Conservation (phyloP, 441 rosid genomes). For the Corymbia calophylla region DNA sequence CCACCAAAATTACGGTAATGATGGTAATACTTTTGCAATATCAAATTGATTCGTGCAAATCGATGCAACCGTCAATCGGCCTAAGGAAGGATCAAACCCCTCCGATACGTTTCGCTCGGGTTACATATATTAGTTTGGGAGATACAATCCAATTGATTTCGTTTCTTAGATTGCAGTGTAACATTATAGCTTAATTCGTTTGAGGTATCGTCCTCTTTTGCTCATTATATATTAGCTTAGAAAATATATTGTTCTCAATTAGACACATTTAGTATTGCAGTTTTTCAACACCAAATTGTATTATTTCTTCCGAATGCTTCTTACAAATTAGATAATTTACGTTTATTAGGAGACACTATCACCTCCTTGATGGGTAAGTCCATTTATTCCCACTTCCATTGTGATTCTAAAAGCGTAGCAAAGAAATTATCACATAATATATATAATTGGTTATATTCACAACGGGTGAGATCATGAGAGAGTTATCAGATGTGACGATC, state of each 20-base stretch:
- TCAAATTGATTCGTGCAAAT: not conserved
- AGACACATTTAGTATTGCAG: too few relatives aligned
- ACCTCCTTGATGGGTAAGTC: too few relatives aligned
- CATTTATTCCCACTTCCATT: too few relatives aligned
- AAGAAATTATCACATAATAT: too few relatives aligned
- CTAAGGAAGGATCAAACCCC: not conserved
- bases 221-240: too few relatives aligned
- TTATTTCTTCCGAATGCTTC: too few relatives aligned
- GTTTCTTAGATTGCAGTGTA: accelerated
- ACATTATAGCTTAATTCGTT: accelerated
- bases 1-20: not conserved
- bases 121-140: not conserved
- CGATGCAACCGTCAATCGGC: not conserved
- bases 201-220: accelerated
- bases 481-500: too few relatives aligned
- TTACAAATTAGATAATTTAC: too few relatives aligned
- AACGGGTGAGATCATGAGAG: not conserved
- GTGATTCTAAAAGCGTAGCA: too few relatives aligned
- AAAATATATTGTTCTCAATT: too few relatives aligned
- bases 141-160: accelerated
- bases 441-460: not conserved
- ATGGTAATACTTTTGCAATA: not conserved
- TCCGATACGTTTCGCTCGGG: not conserved
- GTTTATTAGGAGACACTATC: too few relatives aligned
- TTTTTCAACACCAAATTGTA: too few relatives aligned